These are phyloP conservation scores for Podila clonocystis DNA, from an alignment of 192 early-diverging fungal genomes.

Conservation along the genomic window DNA sequence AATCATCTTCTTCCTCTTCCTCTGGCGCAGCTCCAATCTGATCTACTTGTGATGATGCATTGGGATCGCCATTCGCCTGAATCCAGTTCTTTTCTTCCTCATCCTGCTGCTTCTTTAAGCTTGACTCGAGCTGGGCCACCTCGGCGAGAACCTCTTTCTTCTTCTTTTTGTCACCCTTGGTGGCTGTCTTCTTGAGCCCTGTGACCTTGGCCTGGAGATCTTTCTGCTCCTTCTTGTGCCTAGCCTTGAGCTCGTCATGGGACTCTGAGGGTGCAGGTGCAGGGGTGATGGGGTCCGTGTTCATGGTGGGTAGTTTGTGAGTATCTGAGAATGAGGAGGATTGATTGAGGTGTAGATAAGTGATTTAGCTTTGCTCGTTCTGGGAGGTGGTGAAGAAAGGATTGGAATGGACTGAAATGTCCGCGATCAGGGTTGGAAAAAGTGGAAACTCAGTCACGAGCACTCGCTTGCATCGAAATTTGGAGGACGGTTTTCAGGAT, in stretches of 20 bases:
- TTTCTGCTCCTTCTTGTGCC: slow-evolving; percentile 83
- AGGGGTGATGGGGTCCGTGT: too few relatives aligned
- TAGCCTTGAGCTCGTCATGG: slow-evolving; percentile 71
- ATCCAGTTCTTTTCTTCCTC: slow-evolving; percentile 61
- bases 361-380: too few relatives aligned
- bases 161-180: slow-evolving; percentile 88
- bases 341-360: too few relatives aligned
- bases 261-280: slow-evolving; percentile 33
- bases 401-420: too few relatives aligned
- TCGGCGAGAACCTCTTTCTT: slow-evolving; percentile 80
- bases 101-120: slow-evolving; percentile 69
- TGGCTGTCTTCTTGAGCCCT: slow-evolving; percentile 79
- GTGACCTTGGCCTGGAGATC: slow-evolving; percentile 76
- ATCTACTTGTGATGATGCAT: slow-evolving; percentile 1
- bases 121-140: slow-evolving; percentile 73
- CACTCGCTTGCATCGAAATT: too few relatives aligned
- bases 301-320: too few relatives aligned
- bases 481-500: too few relatives aligned
- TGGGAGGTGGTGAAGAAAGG: too few relatives aligned
- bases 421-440: too few relatives aligned
- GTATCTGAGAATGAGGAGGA: too few relatives aligned
- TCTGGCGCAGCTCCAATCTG: background rate
- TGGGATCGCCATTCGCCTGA: slow-evolving; percentile 5
- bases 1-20: slow-evolving; percentile 39
- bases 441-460: too few relatives aligned